Percentiles rank a stretch among this genome's conserved stretches.
Evolutionary conservation across 1,284 basidiomycete genomes (phyloP).

Genomic region (Sporisorium exsertum): DNA sequence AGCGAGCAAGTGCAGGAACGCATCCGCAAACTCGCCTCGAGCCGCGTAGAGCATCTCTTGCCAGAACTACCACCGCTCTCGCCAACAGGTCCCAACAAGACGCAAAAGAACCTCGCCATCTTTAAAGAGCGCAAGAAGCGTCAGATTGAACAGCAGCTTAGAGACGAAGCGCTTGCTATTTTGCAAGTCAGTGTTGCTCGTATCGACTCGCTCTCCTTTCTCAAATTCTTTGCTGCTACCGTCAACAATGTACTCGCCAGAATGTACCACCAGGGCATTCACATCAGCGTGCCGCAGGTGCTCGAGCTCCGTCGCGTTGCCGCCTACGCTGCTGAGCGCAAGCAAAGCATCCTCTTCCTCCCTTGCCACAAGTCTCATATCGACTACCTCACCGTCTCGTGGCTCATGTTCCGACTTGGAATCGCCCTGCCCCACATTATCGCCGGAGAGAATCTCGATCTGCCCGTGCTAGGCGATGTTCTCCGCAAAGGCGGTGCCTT

Average conservation of each 20-base stretch:
- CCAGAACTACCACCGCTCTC: conserved; percentile 31
- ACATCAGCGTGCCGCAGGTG: conserved; percentile 63
- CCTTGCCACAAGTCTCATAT: conserved; percentile 70
- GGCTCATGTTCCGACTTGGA: conserved; percentile 68
- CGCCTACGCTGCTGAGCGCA: conserved; percentile 61
- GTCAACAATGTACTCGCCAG: conserved; percentile 69
- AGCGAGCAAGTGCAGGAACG: conserved; percentile 59
- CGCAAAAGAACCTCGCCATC: conserved; percentile 40
- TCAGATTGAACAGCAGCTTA: conserved; percentile 60
- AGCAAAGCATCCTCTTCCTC: conserved; percentile 69
- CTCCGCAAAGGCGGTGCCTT: conserved; percentile 69
- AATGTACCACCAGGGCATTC: conserved; percentile 69
- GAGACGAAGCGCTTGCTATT: conserved; percentile 56
- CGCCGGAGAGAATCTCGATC: conserved; percentile 69
- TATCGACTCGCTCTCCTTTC: conserved; percentile 58
- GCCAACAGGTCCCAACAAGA: conserved; percentile 39
- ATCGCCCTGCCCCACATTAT: conserved; percentile 69
- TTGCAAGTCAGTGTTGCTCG: conserved; percentile 54
- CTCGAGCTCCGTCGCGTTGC: conserved; percentile 65
- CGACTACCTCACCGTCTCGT: conserved; percentile 64
- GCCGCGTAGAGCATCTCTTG: conserved; percentile 50
- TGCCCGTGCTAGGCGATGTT: conserved; percentile 67
- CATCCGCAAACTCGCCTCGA: conserved; percentile 52
- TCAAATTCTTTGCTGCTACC: conserved; percentile 55
- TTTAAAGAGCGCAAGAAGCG: conserved; percentile 56